Evolutionary conservation across 495 filamentous ascomycete genomes (phyloP).

Genomic region (Staphylotrichum longicolle): DNA sequence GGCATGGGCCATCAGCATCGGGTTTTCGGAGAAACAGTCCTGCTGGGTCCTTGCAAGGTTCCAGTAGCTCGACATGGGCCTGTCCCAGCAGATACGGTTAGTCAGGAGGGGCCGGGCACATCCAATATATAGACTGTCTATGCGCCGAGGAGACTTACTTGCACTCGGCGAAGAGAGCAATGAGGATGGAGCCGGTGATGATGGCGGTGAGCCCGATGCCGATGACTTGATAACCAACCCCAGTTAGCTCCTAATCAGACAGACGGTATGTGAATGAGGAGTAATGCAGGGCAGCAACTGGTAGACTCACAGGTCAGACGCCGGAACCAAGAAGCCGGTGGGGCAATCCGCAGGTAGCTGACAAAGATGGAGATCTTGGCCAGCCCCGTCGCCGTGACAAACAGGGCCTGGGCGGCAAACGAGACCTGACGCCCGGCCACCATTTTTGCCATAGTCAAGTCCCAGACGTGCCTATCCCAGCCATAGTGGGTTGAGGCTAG

Average conservation of each 20-base stretch:
- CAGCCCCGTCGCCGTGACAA: slow-evolving; percentile 30
- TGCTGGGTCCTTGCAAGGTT: slow-evolving; percentile 7
- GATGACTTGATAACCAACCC: slow-evolving; percentile 6
- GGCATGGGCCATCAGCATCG: slow-evolving; percentile 27
- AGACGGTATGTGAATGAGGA: no score
- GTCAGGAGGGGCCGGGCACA: no score
- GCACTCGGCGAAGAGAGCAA: slow-evolving; percentile 39
- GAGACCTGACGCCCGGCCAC: slow-evolving; percentile 28
- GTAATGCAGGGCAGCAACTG: no score
- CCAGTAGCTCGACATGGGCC: slow-evolving; percentile 41
- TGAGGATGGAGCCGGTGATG: slow-evolving; percentile 27
- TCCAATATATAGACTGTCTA: no score
- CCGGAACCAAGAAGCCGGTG: slow-evolving; percentile 38
- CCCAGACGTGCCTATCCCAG: slow-evolving; percentile 33
- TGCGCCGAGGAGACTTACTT: slow-evolving; percentile 6
- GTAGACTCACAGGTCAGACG: slow-evolving; percentile 27
- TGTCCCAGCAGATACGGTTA: not conserved
- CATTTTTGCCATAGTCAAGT: slow-evolving; percentile 19
- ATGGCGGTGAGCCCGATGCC: slow-evolving; percentile 28
- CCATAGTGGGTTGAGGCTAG: slow-evolving; percentile 28
- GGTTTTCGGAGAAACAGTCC: slow-evolving; percentile 34
- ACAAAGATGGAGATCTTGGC: slow-evolving; percentile 52
- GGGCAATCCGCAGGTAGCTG: slow-evolving; percentile 53
- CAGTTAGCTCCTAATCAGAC: not conserved
- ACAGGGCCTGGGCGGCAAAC: slow-evolving; percentile 30